Evolutionary conservation across 73 alveolate genomes (phyloP).

Genomic region (Paraurostyla sp.): DNA sequence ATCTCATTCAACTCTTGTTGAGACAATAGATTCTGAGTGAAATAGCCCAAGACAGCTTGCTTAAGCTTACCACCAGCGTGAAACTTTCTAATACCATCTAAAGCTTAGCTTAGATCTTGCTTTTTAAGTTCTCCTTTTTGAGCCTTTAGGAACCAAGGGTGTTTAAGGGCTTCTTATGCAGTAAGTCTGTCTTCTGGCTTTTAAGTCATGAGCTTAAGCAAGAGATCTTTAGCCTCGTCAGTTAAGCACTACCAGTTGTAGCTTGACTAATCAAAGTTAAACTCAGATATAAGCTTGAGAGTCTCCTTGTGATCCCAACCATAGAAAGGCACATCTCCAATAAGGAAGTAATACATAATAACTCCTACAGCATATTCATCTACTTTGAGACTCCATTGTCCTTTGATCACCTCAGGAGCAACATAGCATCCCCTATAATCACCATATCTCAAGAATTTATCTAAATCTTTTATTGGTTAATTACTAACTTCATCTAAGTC

Average conservation of each 20-base stretch:
- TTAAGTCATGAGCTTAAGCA: conserved; percentile 71
- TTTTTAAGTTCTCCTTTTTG: conserved; percentile 32
- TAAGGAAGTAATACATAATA: conserved; percentile 74
- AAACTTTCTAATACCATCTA: not conserved
- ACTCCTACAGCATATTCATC: conserved; percentile 85
- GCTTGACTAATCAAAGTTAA: not conserved
- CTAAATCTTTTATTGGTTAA: conserved; percentile 15
- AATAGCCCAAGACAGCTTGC: conserved; percentile 37
- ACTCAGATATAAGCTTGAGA: not conserved
- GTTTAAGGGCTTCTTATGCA: conserved; percentile 80
- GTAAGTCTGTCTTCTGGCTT: conserved; percentile 70
- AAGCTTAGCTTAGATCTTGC: conserved; percentile 23
- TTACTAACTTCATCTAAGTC: conserved; percentile 39
- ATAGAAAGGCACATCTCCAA: conserved; percentile 83
- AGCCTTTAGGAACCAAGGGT: conserved; percentile 74
- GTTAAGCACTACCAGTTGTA: conserved; percentile 43
- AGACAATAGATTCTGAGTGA: conserved; percentile 32
- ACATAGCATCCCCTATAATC: conserved; percentile 62
- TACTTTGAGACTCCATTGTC: conserved; percentile 63
- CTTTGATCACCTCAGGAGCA: conserved; percentile 84
- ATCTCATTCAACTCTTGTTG: conserved; percentile 45
- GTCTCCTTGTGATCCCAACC: conserved; percentile 44
- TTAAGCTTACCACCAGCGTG: conserved; percentile 55
- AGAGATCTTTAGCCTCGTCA: conserved; percentile 54
- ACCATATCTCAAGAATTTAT: conserved; percentile 25